A percentile compares a stretch with the other conserved stretches of the same genome.
phyloP scores from a whole-genome alignment of 1,139 yeast species.

The Suhomyces choctaworum region DNA sequence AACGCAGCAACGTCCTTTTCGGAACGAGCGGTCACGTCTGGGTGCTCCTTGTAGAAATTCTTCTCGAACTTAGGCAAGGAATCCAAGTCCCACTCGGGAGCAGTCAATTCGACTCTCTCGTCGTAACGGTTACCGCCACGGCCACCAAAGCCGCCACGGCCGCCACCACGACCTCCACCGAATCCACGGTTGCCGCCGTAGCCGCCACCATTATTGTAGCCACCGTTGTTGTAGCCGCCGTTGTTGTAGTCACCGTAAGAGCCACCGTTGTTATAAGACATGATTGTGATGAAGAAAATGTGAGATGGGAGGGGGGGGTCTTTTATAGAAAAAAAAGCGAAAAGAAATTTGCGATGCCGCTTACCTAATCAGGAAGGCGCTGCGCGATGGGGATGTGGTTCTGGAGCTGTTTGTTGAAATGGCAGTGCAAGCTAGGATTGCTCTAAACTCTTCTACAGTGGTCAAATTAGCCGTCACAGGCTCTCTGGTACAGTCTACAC shows the following conservation, averaged over 20 bases:
- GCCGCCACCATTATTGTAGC: constrained; percentile 29
- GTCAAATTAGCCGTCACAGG: too few species aligned
- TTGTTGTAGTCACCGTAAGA: constrained; percentile 24
- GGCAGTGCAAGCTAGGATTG: too few species aligned
- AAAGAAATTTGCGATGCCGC: constrained; percentile 15
- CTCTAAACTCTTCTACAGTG: too few species aligned
- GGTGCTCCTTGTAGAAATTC: constrained; percentile 88
- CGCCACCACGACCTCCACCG: constrained; percentile 33
- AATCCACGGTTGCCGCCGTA: constrained; percentile 33
- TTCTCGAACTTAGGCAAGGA: constrained; percentile 88
- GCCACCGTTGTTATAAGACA: constrained; percentile 29
- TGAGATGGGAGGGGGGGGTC: constrained; percentile 3
- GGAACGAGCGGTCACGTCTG: constrained; percentile 70
- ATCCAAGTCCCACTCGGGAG: constrained; percentile 80
- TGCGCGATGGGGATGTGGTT: constrained; percentile 11
- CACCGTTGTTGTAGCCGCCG: constrained; percentile 28
- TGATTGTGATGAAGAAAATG: constrained; percentile 9
- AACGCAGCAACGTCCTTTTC: constrained; percentile 71
- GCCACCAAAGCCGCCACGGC: constrained; percentile 37
- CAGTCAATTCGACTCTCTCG: constrained; percentile 57
- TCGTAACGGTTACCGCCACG: constrained; percentile 25
- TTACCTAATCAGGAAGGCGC: constrained; percentile 19
- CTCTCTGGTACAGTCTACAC: too few species aligned
- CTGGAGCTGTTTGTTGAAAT: too few species aligned
- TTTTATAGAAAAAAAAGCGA: constrained; percentile 6